Evolutionary conservation across 106 monocot genomes (phyloP).

Genomic region (Ottelia alismoides): DNA sequence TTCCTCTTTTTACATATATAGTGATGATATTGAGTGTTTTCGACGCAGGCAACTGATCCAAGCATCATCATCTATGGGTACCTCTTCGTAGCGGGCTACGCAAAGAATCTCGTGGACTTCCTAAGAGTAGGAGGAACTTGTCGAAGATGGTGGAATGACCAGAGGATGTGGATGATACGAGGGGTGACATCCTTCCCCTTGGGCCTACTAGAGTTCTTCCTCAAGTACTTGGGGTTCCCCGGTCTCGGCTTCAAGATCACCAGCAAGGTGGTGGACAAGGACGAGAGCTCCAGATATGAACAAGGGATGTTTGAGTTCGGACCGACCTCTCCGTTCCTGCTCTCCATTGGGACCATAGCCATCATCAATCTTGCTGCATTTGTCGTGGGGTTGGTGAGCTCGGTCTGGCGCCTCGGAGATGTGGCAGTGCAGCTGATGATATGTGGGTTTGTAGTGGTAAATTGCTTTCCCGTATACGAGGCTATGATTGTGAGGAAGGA

Average conservation of each 20-base stretch:
- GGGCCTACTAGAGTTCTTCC: background rate
- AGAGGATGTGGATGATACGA: slow-evolving; percentile 9
- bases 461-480: slow-evolving; percentile 3
- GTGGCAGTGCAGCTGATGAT: background rate
- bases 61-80: background rate
- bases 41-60: slow-evolving; percentile 2
- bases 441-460: background rate
- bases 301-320: slow-evolving; percentile 1
- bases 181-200: slow-evolving; percentile 1
- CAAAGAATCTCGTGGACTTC: background rate
- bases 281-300: background rate
- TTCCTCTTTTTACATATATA: too few species aligned
- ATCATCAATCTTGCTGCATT: background rate
- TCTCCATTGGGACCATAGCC: background rate
- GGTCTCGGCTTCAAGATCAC: background rate
- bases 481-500: slow-evolving; percentile 1
- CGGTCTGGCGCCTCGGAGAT: too few species aligned
- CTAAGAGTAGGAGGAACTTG: background rate
- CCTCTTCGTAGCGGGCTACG: background rate
- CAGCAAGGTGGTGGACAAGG: slow-evolving; percentile 1
- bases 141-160: slow-evolving; percentile 6
- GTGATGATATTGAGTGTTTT: too few species aligned
- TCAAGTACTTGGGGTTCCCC: background rate
- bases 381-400: background rate
- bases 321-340: background rate